Evolutionary conservation across 805 yeast genomes (phyloP).

Genomic region (Martiniozyma abietophila): DNA sequence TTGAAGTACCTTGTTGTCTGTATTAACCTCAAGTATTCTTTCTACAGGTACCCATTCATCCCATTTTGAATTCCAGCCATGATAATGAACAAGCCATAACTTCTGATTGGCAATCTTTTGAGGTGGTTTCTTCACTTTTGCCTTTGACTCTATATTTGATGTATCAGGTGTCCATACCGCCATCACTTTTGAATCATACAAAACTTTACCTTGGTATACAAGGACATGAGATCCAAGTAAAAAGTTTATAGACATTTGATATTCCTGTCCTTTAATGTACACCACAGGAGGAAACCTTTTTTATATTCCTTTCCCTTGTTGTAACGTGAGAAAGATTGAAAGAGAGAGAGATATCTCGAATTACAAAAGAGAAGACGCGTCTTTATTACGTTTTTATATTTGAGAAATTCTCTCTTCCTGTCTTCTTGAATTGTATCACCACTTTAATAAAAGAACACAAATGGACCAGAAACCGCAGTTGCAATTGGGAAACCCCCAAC

Average conservation of each 20-base stretch:
- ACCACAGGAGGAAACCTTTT: background rate
- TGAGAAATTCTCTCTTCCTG: no score
- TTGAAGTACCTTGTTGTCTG: slow-evolving; percentile 58
- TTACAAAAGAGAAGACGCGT: no score
- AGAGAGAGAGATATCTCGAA: no score
- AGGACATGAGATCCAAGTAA: slow-evolving; percentile 34
- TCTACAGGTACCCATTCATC: slow-evolving; percentile 86
- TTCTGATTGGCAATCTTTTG: slow-evolving; percentile 10
- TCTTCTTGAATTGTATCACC: no score
- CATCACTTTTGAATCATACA: slow-evolving; percentile 79
- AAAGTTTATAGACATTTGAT: slow-evolving; percentile 5
- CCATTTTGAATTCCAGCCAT: slow-evolving; percentile 95
- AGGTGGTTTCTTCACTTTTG: slow-evolving; percentile 20
- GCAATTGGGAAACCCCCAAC: no score
- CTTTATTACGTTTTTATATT: no score
- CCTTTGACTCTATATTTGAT: slow-evolving; percentile 26
- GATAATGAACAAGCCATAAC: slow-evolving; percentile 69
- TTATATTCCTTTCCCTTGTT: no score
- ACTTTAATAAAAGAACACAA: no score
- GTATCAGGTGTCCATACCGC: slow-evolving; percentile 51
- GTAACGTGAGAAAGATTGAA: no score
- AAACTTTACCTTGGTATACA: slow-evolving; percentile 85
- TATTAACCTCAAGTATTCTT: slow-evolving; percentile 58
- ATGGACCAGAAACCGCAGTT: no score
- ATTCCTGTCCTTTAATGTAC: background rate